A percentile compares a stretch with the other conserved stretches of the same genome.
phyloP scores from a whole-genome alignment of 257 asterid genomes.

The Leonotis leonurus region DNA sequence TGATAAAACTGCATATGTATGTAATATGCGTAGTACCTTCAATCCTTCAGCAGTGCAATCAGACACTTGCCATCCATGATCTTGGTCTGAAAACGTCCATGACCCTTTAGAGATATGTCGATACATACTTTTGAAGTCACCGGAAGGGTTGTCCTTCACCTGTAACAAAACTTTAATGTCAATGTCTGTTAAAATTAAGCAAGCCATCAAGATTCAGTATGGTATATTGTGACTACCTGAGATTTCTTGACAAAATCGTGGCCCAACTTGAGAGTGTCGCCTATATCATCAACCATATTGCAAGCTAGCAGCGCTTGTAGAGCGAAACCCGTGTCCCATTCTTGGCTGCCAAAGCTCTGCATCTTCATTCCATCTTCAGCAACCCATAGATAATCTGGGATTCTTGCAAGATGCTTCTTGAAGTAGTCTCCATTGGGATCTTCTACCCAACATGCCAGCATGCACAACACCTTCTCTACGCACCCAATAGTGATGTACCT shows the following conservation, averaged over 20 bases:
- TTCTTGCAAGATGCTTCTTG: conserved; percentile 68
- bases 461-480: conserved; percentile 61
- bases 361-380: conserved; percentile 86
- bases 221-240: conserved; percentile 39
- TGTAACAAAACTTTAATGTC: conserved; percentile 7
- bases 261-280: conserved; percentile 57
- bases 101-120: conserved; percentile 87
- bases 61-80: conserved; percentile 98
- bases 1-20: not conserved
- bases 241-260: conserved; percentile 68
- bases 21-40: no score
- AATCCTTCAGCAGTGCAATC: conserved; percentile 94
- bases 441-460: conserved; percentile 81
- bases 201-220: not conserved
- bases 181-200: not conserved
- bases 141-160: conserved; percentile 81
- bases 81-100: conserved; percentile 95
- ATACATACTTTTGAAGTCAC: conserved; percentile 67
- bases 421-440: conserved; percentile 69
- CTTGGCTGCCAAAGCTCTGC: conserved; percentile 91
- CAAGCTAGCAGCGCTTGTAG: conserved; percentile 71
- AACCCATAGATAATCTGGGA: conserved; percentile 71
- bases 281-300: conserved; percentile 51
- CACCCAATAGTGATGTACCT: conserved; percentile 69
- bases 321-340: conserved; percentile 85